Evolutionary conservation across 1,284 basidiomycete species (phyloP).

Genomic region (Gymnopus androsaceus): DNA sequence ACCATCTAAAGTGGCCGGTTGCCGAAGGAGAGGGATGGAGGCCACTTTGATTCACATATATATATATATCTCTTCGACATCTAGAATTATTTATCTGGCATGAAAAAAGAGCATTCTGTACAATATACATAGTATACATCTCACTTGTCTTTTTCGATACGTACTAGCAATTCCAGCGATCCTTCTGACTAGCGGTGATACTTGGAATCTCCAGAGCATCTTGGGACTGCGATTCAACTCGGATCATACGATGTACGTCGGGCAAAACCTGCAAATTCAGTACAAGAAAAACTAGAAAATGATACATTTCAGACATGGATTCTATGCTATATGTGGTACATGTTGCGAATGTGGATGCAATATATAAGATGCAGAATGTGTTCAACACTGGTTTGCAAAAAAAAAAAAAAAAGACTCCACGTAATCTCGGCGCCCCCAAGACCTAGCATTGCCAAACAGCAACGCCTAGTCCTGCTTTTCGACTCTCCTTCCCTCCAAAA

Average conservation of each 20-base stretch:
- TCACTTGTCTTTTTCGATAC: too few relatives aligned
- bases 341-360: neutral
- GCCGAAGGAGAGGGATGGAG: slow-evolving; percentile 54
- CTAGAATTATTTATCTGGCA: neutral
- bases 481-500: neutral
- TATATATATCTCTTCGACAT: neutral
- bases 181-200: too few relatives aligned
- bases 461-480: neutral
- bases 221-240: too few relatives aligned
- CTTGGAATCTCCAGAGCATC: too few relatives aligned
- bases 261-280: neutral
- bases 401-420: neutral
- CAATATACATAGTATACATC: too few relatives aligned
- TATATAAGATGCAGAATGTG: neutral
- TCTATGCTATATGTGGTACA: slow-evolving; percentile 7
- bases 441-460: neutral
- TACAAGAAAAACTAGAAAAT: neutral
- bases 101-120: too few relatives aligned
- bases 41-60: slow-evolving; percentile 31
- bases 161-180: too few relatives aligned
- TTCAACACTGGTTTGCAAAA: neutral
- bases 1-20: slow-evolving; percentile 62
- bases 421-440: neutral
- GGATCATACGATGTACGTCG: neutral
- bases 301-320: neutral